These are phyloP conservation scores for Rickenella mellea DNA, from an alignment of 768 basidiomycete genomes.

Conservation along the genomic window DNA sequence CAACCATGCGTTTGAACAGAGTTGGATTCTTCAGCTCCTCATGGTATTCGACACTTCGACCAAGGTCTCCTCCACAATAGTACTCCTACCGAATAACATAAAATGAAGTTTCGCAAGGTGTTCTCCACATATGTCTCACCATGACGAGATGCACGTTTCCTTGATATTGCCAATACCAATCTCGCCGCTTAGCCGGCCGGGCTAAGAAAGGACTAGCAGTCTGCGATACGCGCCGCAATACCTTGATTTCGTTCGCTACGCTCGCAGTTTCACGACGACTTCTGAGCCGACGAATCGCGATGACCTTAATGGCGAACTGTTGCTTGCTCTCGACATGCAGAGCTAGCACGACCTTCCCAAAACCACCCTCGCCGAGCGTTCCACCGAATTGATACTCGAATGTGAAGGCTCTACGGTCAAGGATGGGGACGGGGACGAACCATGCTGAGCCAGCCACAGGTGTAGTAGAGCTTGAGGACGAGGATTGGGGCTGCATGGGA, in stretches of 20 bases:
- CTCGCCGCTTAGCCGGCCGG: background rate
- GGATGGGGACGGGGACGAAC: background rate
- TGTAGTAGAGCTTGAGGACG: too few relatives aligned
- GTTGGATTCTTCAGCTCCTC: background rate
- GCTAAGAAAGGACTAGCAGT: background rate
- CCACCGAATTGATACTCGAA: slow-evolving; percentile 1
- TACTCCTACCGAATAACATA: background rate
- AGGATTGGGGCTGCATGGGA: too few relatives aligned
- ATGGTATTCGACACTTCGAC: background rate
- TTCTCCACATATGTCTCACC: background rate
- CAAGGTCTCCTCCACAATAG: background rate
- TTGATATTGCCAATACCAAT: slow-evolving; percentile 1
- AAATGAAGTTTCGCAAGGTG: background rate
- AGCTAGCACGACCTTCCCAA: slow-evolving; percentile 41
- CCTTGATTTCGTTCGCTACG: slow-evolving; percentile 1
- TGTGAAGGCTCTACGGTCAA: background rate
- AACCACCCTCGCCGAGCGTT: slow-evolving; percentile 39
- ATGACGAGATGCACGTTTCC: slow-evolving; percentile 1
- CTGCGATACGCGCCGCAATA: background rate
- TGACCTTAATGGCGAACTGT: slow-evolving; percentile 40
- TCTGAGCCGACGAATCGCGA: slow-evolving; percentile 9
- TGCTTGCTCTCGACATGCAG: slow-evolving; percentile 35
- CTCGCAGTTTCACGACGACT: background rate
- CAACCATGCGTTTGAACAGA: background rate
- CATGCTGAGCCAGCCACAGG: background rate